Conservation (phyloP, 2,329 filamentous ascomycete species). For the Trichoderma sp. region DNA sequence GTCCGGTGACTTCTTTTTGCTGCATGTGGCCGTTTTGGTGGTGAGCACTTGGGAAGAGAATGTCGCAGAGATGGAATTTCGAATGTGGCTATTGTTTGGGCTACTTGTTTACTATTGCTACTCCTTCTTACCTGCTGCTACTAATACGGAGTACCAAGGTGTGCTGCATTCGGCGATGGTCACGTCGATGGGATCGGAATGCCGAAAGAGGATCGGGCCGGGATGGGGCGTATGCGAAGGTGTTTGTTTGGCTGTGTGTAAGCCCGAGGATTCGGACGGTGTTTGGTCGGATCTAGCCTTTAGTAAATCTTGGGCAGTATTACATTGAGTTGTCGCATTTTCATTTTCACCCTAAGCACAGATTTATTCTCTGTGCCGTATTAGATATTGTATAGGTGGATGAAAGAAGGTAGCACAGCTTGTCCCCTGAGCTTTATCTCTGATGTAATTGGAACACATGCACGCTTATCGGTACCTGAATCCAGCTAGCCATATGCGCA, state of each 20-base stretch:
- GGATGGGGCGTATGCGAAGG: neutral
- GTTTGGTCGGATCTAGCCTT: neutral
- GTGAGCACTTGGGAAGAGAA: neutral
- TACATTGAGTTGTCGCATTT: too few relatives aligned
- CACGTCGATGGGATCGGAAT: constrained; percentile 10
- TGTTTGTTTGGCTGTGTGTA: neutral
- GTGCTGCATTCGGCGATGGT: neutral
- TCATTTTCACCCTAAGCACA: too few relatives aligned
- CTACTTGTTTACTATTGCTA: neutral
- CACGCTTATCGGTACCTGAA: neutral
- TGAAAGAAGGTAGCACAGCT: too few relatives aligned
- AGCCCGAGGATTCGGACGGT: neutral
- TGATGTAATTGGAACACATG: neutral
- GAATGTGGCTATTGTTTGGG: neutral
- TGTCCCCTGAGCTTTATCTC: neutral
- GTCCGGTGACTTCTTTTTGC: too few relatives aligned
- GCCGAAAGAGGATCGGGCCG: constrained; percentile 24
- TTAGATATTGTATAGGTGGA: too few relatives aligned
- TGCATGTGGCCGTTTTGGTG: too few relatives aligned
- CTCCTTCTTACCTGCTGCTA: neutral
- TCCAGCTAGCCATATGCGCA: neutral
- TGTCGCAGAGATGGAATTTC: neutral
- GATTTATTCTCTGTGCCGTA: too few relatives aligned
- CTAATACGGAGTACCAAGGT: neutral
- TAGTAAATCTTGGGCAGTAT: neutral